phyloP scores from a whole-genome alignment of 768 basidiomycete species.

The Macrolepiota dolichaula region DNA sequence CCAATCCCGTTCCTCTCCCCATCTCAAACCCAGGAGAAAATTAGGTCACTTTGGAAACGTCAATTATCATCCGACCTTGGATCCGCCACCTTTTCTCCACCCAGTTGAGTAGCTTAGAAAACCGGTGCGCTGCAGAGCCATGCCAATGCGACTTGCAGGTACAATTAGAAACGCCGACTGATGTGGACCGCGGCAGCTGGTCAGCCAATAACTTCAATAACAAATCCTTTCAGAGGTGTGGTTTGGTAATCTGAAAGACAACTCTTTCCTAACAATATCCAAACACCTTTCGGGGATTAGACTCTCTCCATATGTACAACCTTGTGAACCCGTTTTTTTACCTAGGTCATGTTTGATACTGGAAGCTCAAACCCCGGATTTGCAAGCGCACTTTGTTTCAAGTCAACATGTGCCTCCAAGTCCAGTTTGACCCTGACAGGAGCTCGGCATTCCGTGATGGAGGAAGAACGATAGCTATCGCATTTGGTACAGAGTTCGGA shows the following conservation, averaged over 20 bases:
- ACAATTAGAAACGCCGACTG: too few species aligned
- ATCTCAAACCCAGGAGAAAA: too few species aligned
- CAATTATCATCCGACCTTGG: too few species aligned
- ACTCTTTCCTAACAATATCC: not conserved
- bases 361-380: constrained; percentile 48
- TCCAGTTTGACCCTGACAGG: constrained; percentile 43
- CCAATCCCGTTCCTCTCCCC: too few species aligned
- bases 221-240: constrained; percentile 33
- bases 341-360: constrained; percentile 55
- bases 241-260: constrained; percentile 50
- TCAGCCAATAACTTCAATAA: not conserved
- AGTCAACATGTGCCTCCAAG: constrained; percentile 38
- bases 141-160: too few species aligned
- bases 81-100: too few species aligned
- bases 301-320: constrained; percentile 29
- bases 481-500: constrained; percentile 53
- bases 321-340: not conserved
- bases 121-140: too few species aligned
- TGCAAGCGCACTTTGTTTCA: constrained; percentile 48
- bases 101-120: too few species aligned
- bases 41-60: too few species aligned
- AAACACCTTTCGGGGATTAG: constrained; percentile 30
- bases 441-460: constrained; percentile 51
- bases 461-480: constrained; percentile 37
- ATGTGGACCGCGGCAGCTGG: too few species aligned